phyloP scores from a whole-genome alignment of 2,329 filamentous ascomycete species.

The Alternaria sp. region DNA sequence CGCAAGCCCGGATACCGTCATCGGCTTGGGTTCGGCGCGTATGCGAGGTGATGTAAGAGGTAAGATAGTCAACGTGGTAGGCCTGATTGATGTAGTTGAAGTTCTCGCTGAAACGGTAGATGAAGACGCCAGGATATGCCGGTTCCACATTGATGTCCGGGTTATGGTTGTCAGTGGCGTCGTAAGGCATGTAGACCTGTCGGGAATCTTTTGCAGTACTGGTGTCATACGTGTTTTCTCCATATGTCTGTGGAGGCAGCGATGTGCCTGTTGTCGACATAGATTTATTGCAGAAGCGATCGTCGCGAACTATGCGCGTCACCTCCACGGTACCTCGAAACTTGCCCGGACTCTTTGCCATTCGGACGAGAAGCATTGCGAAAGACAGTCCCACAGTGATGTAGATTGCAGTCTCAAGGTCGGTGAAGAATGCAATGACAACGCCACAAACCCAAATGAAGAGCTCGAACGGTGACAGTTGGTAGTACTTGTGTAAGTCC shows the following conservation, averaged over 20 bases:
- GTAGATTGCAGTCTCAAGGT: constrained; percentile 91
- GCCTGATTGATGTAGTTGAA: constrained; percentile 95
- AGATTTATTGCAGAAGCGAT: constrained; percentile 60
- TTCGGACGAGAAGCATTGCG: constrained; percentile 78
- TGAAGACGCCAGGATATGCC: constrained; percentile 83
- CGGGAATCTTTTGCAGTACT: constrained; percentile 5
- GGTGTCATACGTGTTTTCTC: background rate
- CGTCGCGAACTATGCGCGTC: constrained; percentile 40
- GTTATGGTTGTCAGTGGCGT: constrained; percentile 67
- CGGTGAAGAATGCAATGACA: constrained; percentile 81
- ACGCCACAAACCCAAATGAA: constrained; percentile 91
- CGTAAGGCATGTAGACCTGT: constrained; percentile 38
- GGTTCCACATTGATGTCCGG: constrained; percentile 65
- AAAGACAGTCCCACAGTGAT: constrained; percentile 79
- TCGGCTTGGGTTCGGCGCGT: constrained; percentile 32
- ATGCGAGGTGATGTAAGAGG: constrained; percentile 68
- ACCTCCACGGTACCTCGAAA: constrained; percentile 33
- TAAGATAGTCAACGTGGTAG: constrained; percentile 80
- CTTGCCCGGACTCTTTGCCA: constrained; percentile 38
- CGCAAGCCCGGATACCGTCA: constrained; percentile 32
- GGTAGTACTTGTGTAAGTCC: constrained; percentile 91
- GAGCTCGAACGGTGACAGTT: constrained; percentile 85
- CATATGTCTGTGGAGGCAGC: constrained; percentile 46
- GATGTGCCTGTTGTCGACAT: constrained; percentile 49
- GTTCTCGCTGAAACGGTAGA: constrained; percentile 90